Base-by-base conservation (phyloP, 306 rosid genomes). In the Datisca glomerata region DNA sequence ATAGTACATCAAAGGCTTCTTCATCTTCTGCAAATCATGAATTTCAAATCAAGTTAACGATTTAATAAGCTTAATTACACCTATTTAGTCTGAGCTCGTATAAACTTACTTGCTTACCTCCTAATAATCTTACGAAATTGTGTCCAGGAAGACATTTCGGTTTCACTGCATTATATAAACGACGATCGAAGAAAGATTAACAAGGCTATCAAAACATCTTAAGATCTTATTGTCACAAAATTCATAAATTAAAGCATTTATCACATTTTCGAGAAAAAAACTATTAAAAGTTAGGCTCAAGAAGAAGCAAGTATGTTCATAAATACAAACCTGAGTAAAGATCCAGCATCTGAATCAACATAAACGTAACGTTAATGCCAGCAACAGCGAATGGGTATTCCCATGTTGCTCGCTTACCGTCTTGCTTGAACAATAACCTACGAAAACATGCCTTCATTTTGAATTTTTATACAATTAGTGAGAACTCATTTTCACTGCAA, bases 351-450 rank as follows among this genome's bases (percentile, higher is more conserved):
- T 68, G 83, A 57, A 78, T 78, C 70, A 89, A 56, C 98, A 89
- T 89, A 62, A 65, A 84, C 19, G 98, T 72, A 47, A 89, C 57
- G 41, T 89, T 89, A 35, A 84, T 72, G 65, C 98, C 98, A 19
- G 98, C 98, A 60, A 69, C 98, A 45, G 95, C 93, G 59, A 89
- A 89, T 14, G 98, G 98, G 59, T 89, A 89, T 59, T 89, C 98
- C 93, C 93, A 89, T n/a, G 68, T 73, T 43, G 93, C 93, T 51
- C 95, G 75, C 0, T 55, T 41, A 45, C 98, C 98, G 2, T 43
- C 98, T 75, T 72, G 70, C 79, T 89, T 89, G 43, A 64, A 52
- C 67, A 89, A 56, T 61, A 89, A 63, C 89, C 81, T 84, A 63
- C 65, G 91, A 53, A 89, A 89, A 70, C 93, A 84, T 57, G 72